Conservation (phyloP, 192 early-diverging fungal species). For the Backusella tuberculispora region DNA sequence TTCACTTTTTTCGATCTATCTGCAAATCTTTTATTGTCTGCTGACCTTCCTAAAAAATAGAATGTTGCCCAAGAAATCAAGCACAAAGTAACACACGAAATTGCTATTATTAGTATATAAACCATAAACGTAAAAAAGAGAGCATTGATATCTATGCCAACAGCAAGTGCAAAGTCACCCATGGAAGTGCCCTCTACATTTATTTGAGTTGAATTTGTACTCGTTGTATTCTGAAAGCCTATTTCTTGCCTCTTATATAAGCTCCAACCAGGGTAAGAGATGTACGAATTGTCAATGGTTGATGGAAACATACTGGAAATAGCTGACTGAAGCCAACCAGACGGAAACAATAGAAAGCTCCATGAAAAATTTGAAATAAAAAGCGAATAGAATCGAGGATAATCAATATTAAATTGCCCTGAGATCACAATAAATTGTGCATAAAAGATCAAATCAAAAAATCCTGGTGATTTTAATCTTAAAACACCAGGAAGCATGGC, state of each 20-base stretch:
- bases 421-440: conserved; percentile 52
- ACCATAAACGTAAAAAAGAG: conserved; percentile 34
- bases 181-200: conserved; percentile 34
- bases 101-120: conserved; percentile 29
- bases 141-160: conserved; percentile 28
- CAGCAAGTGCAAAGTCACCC: conserved; percentile 32
- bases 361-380: conserved; percentile 55
- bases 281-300: neutral
- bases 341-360: conserved; percentile 33
- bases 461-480: conserved; percentile 51
- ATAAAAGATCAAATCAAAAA: conserved; percentile 57
- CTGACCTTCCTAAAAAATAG: neutral
- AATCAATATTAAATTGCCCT: conserved; percentile 50
- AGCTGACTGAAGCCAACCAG: conserved; percentile 5
- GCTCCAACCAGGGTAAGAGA: neutral
- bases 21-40: neutral
- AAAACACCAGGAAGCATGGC: conserved; percentile 37
- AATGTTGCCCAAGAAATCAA: conserved; percentile 17
- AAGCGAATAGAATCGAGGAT: conserved; percentile 50
- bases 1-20: neutral
- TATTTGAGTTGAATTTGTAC: conserved; percentile 3
- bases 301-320: neutral
- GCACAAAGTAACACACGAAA: conserved; percentile 19
- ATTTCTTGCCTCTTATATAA: conserved; percentile 13
- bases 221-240: neutral